Evolutionary conservation across 1,284 basidiomycete genomes (phyloP).

Genomic region (Takashimella tepidaria): DNA sequence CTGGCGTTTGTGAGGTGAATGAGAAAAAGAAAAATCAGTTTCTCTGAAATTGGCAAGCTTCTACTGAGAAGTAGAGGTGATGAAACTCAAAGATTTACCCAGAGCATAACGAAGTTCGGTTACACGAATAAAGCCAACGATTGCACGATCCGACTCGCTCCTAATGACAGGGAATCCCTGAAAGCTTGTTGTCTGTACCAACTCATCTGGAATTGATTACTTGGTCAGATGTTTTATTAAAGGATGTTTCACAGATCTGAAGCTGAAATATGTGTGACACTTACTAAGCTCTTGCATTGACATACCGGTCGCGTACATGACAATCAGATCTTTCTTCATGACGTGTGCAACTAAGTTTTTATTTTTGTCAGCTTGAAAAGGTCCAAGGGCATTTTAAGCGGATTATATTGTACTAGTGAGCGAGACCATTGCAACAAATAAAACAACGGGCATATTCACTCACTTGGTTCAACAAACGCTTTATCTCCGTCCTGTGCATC

Average conservation of each 20-base stretch:
- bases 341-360: constrained; percentile 67
- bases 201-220: constrained; percentile 55
- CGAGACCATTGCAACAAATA: too few species aligned
- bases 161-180: constrained; percentile 89
- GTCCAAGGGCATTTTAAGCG: too few species aligned
- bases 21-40: too few species aligned
- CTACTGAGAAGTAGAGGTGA: not conserved
- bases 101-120: constrained; percentile 80
- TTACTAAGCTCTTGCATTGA: constrained; percentile 69
- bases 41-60: not conserved
- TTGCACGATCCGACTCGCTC: constrained; percentile 51
- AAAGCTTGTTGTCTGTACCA: constrained; percentile 64
- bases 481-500: constrained; percentile 92
- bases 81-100: constrained; percentile 51
- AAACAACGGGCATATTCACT: constrained; percentile 12
- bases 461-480: constrained; percentile 81
- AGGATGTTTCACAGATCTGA: too few species aligned
- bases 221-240: too few species aligned
- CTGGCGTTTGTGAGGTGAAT: constrained; percentile 50
- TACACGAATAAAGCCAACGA: constrained; percentile 85
- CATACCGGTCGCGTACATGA: constrained; percentile 70
- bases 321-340: constrained; percentile 75
- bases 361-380: not conserved
- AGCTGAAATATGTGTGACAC: too few species aligned
- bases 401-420: too few species aligned